Base-by-base conservation (phyloP, 2,329 filamentous ascomycete species). In the Hypoxylon sp. region DNA sequence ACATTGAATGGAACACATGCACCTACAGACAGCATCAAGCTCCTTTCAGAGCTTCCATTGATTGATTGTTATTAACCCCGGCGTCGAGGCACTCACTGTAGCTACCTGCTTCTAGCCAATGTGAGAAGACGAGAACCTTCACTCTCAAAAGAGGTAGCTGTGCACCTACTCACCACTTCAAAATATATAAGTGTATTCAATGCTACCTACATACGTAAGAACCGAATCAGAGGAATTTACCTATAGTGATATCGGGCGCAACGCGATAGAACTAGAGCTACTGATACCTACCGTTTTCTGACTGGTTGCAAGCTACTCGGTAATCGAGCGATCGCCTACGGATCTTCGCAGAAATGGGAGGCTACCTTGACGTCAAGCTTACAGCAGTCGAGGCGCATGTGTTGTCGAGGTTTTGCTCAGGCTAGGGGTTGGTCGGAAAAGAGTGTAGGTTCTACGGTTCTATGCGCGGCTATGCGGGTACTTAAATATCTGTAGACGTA, bases 361-460 rank as follows among this genome's bases (percentile, higher is more conserved):
- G 52, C 57, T 56, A 51, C 28, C 49, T 56, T 68, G 63, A 66
- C 62, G 66, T 68, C 59, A 65, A 65, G 25, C 36, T 58, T 62
- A 53, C 56, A 61, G 23, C 13, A 34, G 34, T 34, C 51, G 13
- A 60, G 59, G 17, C n/a, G 52, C 32, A 49, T 52, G 23, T 50
- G 32, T 13, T 6, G 36, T 36, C 13, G 32, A 36, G 41, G 9
- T 9, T 34, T 41, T 30, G 28, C 28, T 30, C 7, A 9, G 45
- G 28, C 55, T 51, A 32, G 6, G 13, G 13, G 23, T 13, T 25
- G 23, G 36, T 49, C 52, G 53, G 53, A 63, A 55, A 58, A 55
- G 48, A 62, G 53, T 30, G 41, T 32, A 50, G 32, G 38, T 62
- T 38, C 45, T 11, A 57, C 36, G 25, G 30, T 64, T 41, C 21